phyloP scores from a whole-genome alignment of 179 eudicot species.

The Pouteria campechiana region DNA sequence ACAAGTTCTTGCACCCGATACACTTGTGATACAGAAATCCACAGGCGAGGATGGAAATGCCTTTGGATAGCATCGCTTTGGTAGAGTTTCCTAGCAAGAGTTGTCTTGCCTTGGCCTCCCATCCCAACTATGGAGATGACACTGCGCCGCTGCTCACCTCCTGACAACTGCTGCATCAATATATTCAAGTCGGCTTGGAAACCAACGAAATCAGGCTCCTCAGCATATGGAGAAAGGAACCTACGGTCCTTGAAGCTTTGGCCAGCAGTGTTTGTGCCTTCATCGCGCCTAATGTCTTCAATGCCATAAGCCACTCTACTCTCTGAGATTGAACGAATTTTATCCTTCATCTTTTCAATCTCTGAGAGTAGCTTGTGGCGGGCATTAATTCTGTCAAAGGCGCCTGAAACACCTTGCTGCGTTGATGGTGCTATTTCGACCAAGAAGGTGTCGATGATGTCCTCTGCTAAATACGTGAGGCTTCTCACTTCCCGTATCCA shows the following conservation, averaged over 20 bases:
- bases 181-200: background rate
- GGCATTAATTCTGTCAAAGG: background rate
- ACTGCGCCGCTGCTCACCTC: no score
- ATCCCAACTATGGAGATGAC: no score
- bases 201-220: conserved; percentile 1
- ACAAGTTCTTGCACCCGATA: no score
- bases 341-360: background rate
- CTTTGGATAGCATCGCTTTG: no score
- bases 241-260: conserved; percentile 1
- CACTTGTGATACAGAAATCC: no score
- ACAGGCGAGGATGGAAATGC: no score
- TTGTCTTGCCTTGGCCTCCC: no score
- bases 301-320: conserved; percentile 3
- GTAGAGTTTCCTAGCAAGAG: no score
- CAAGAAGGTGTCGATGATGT: conserved; percentile 1
- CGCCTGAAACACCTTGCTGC: background rate
- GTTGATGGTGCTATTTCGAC: background rate
- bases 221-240: background rate
- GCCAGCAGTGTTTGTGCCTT: background rate
- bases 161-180: no score
- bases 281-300: conserved; percentile 1
- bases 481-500: conserved; percentile 2
- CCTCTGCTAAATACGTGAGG: conserved; percentile 1
- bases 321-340: background rate
- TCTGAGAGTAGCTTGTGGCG: background rate